Percentiles rank a stretch among this genome's conserved stretches.
Conservation (phyloP, 2,329 filamentous ascomycete species). For the Phyllosticta paracitricarpa region DNA sequence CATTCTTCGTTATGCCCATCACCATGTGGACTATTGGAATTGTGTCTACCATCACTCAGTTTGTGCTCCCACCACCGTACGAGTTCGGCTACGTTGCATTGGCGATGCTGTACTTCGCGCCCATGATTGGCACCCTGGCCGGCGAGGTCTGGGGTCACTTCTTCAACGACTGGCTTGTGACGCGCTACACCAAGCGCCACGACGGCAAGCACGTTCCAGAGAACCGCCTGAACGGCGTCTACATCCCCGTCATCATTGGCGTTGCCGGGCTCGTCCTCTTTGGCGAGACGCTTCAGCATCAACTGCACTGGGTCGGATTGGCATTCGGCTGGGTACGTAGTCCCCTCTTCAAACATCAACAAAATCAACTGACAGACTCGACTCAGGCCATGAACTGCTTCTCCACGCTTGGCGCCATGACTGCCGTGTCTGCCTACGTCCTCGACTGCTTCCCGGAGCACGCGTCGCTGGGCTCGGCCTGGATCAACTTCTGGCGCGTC, state of each 20-base stretch:
- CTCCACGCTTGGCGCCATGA: constrained; percentile 22
- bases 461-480: constrained; percentile 22
- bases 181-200: constrained; percentile 23
- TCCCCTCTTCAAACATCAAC: background rate
- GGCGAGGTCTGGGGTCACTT: constrained; percentile 27
- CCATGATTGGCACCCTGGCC: constrained; percentile 24
- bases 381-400: constrained; percentile 22
- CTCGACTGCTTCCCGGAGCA: constrained; percentile 25
- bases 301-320: constrained; percentile 22
- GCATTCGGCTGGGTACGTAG: constrained; percentile 22
- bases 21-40: constrained; percentile 22
- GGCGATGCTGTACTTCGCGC: constrained; percentile 25
- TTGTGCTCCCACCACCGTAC: constrained; percentile 15
- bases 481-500: constrained; percentile 25
- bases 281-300: constrained; percentile 24
- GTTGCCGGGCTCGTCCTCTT: constrained; percentile 25
- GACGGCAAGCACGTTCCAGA: constrained; percentile 21
- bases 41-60: constrained; percentile 17
- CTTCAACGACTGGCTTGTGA: constrained; percentile 27
- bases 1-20: constrained; percentile 15
- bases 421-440: constrained; percentile 26
- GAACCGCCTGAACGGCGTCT: constrained; percentile 24
- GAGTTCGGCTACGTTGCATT: constrained; percentile 13
- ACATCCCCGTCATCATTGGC: constrained; percentile 22
- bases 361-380: background rate